Evolutionary conservation across 768 basidiomycete genomes (phyloP), one percentile per base, ranked within the genome.

Genomic region (Pseudohyphozyma bogoriensis): DNA sequence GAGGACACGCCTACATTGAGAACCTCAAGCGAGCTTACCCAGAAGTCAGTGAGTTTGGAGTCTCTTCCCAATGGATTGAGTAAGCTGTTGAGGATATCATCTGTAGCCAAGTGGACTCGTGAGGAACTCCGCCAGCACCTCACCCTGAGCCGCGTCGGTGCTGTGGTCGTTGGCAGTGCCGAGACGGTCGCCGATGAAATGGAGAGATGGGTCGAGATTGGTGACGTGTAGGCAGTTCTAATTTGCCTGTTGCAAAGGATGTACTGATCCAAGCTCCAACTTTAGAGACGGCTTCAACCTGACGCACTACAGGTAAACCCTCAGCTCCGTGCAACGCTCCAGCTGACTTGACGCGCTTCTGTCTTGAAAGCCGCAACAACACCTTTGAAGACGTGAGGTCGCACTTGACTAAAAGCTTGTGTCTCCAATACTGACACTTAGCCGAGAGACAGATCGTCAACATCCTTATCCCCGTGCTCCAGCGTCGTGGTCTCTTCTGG

Each of bases 381-480:
- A 42, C 40, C 7, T 42, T 42, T 18, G 40, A 42, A 42, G 40
- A 42, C 40, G 40, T 42, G 40, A 8, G 40, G 16, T 37, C 37
- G 18, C 18, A 10, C 37, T 18, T 18, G n/a, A 42, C 10, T 18
- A 42, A 42, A 42, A 20, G 7, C 16, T 20, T 20, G 6, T n/a
- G 9, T 12, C 24, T n/a, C 28, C 9, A 28, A 33, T n/a, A 22
- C 15, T 15, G 6, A 18, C 26, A n/a, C 7, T 31, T n/a, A 10
- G 40, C 10, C 24, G 12, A 42, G 26, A 20, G 10, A 26, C 45
- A 59, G 32, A 44, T 59, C 29, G 50, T 59, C 18, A 39, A 59
- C 29, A 39, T 51, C 16, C 47, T 59, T 31, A 51, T 59, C 4
- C 58, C 58, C 28, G 58, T 51, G 39, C 39, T 59, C 16, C 58